These are phyloP conservation scores for Monosporozyma servazzii DNA, from an alignment of 805 yeast genomes.

Conservation along the genomic window DNA sequence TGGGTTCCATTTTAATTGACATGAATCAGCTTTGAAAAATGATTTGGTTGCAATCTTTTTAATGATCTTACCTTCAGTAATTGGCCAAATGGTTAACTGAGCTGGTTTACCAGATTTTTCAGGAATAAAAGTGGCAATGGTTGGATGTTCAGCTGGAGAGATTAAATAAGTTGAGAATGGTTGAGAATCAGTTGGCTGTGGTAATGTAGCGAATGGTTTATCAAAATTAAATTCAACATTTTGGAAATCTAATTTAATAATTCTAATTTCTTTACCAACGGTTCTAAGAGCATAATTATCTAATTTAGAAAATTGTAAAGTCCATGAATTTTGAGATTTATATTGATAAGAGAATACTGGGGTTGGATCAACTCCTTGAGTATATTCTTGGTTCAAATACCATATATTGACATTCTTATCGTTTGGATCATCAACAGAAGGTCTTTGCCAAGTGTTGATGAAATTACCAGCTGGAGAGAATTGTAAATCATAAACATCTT, in stretches of 20 bases:
- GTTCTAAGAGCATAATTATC: conserved; percentile 27
- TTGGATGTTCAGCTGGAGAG: conserved; percentile 87
- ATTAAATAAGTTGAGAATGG: conserved; percentile 38
- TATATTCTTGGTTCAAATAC: conserved; percentile 43
- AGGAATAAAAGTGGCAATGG: conserved; percentile 84
- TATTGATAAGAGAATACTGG: conserved; percentile 49
- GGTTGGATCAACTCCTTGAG: conserved; percentile 9
- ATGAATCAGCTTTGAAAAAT: conserved; percentile 92
- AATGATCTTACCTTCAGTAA: conserved; percentile 30
- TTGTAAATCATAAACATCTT: conserved; percentile 69
- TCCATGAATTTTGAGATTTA: conserved; percentile 84
- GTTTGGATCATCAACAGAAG: conserved; percentile 62
- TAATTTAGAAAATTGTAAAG: conserved; percentile 28
- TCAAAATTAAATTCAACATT: conserved; percentile 34
- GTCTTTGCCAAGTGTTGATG: conserved; percentile 84
- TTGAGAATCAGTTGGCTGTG: conserved; percentile 31
- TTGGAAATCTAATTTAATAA: conserved; percentile 34
- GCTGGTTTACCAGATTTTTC: conserved; percentile 87
- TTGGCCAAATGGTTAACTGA: conserved; percentile 61
- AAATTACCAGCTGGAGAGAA: conserved; percentile 86
- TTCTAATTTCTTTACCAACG: conserved; percentile 25
- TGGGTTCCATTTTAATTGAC: conserved; percentile 86
- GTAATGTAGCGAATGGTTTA: conserved; percentile 52
- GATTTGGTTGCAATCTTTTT: conserved; percentile 79
- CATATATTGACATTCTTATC: conserved; percentile 73